A percentile compares a stretch with the other conserved stretches of the same genome.
Conservation (phyloP, 1,284 basidiomycete species). For the Tylopilus orsonianus region DNA sequence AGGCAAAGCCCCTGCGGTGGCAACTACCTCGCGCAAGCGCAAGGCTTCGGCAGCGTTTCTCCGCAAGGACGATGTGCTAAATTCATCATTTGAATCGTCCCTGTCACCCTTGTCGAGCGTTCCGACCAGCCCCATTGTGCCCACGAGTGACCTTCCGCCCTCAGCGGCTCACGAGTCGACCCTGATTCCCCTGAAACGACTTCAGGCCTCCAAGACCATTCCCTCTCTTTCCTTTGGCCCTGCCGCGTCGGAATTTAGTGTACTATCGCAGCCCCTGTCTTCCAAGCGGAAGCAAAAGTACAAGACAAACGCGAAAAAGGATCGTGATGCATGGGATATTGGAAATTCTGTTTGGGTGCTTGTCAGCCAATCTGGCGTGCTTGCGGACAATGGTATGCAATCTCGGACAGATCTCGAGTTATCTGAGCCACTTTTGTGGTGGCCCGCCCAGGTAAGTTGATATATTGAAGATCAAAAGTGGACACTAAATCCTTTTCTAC, state of each 20-base stretch:
- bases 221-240: slow-evolving; percentile 14
- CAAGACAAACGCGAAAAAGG: slow-evolving; percentile 5
- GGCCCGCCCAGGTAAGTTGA: slow-evolving; percentile 48
- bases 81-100: slow-evolving; percentile 15
- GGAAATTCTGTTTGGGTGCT: slow-evolving; percentile 43
- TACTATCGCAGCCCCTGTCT: slow-evolving; percentile 24
- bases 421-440: slow-evolving; percentile 42
- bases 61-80: slow-evolving; percentile 9
- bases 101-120: slow-evolving; percentile 32
- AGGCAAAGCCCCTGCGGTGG: slow-evolving; percentile 9
- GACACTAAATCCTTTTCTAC: slow-evolving; percentile 10
- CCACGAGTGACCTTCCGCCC: slow-evolving; percentile 11
- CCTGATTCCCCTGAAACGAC: slow-evolving; percentile 5
- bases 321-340: slow-evolving; percentile 25
- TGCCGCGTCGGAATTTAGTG: slow-evolving; percentile 10
- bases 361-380: slow-evolving; percentile 36
- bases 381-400: slow-evolving; percentile 27
- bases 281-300: slow-evolving; percentile 23
- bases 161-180: slow-evolving; percentile 3
- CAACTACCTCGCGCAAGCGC: slow-evolving; percentile 28
- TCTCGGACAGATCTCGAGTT: slow-evolving; percentile 8
- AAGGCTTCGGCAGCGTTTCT: slow-evolving; percentile 18
- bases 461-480: background rate
- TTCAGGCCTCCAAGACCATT: slow-evolving; percentile 10
- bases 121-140: slow-evolving; percentile 18